Evolutionary conservation across 768 basidiomycete species (phyloP).

Genomic region (Holtermanniella nyarrowii): DNA sequence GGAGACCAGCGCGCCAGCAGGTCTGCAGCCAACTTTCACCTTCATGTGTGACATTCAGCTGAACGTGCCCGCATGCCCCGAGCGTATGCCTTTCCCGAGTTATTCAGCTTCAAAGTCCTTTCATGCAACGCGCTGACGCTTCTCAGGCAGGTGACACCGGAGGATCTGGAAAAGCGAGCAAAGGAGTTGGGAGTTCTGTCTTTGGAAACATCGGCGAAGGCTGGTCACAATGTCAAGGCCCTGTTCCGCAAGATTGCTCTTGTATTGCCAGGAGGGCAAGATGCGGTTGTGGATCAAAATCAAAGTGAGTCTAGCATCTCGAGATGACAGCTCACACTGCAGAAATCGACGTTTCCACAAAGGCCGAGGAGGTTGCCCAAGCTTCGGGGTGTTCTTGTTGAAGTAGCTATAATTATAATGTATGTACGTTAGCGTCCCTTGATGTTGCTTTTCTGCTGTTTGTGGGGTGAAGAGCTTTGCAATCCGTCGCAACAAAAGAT

Average conservation of each 20-base stretch:
- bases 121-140: neutral
- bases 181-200: conserved; percentile 91
- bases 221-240: conserved; percentile 97
- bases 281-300: conserved; percentile 36
- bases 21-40: too few relatives aligned
- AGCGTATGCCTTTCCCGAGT: neutral
- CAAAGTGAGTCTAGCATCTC: conserved; percentile 39
- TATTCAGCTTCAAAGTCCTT: too few relatives aligned
- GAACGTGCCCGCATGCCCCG: neutral
- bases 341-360: conserved; percentile 88
- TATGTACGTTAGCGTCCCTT: neutral
- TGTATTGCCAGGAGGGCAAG: conserved; percentile 89
- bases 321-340: neutral
- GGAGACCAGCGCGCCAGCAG: too few relatives aligned
- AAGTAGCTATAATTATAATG: neutral
- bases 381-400: conserved; percentile 73
- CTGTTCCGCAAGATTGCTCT: conserved; percentile 99
- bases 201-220: conserved; percentile 99
- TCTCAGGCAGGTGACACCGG: conserved; percentile 89
- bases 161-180: conserved; percentile 86
- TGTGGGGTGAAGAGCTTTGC: neutral
- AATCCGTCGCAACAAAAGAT: neutral
- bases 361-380: conserved; percentile 62
- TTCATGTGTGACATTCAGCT: too few relatives aligned
- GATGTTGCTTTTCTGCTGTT: neutral